A percentile compares a stretch with the other conserved stretches of the same genome.
These are phyloP conservation scores for Tuber melanosporum DNA, from an alignment of 495 filamentous ascomycete genomes.

Conservation along the genomic window DNA sequence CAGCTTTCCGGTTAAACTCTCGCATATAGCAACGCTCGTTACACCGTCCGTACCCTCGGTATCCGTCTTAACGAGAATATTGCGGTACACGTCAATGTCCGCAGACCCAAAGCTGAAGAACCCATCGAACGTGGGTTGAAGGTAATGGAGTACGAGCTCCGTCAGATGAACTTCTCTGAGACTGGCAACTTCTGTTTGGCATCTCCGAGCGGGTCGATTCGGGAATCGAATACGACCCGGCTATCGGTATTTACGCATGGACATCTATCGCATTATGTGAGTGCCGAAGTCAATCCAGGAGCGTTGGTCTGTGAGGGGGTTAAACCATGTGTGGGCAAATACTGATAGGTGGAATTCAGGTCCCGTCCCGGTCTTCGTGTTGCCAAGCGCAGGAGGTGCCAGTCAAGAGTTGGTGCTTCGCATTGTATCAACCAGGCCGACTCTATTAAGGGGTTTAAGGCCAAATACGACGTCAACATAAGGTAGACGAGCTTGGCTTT, in stretches of 20 bases:
- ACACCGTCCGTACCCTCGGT: constrained; percentile 99
- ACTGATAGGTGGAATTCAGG: constrained; percentile 45
- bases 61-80: constrained; percentile 99
- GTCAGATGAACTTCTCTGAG: constrained; percentile 98
- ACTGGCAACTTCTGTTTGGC: constrained; percentile 99
- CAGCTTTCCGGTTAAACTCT: constrained; percentile 99
- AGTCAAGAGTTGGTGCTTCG: constrained; percentile 72
- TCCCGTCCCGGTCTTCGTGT: constrained; percentile 97
- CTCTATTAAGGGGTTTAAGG: constrained; percentile 99
- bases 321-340: constrained; percentile 27
- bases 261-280: constrained; percentile 99
- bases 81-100: constrained; percentile 97
- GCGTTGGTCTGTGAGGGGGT: background rate
- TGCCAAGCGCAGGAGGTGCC: constrained; percentile 82
- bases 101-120: constrained; percentile 99
- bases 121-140: constrained; percentile 99
- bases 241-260: constrained; percentile 99
- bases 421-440: constrained; percentile 90
- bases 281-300: constrained; percentile 36
- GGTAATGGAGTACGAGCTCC: constrained; percentile 99
- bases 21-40: constrained; percentile 96
- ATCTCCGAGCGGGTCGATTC: constrained; percentile 99
- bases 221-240: constrained; percentile 99
- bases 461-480: constrained; percentile 96
- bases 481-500: constrained; percentile 53